Evolutionary conservation across 805 yeast species (phyloP).

Genomic region (Candida morakotiae): DNA sequence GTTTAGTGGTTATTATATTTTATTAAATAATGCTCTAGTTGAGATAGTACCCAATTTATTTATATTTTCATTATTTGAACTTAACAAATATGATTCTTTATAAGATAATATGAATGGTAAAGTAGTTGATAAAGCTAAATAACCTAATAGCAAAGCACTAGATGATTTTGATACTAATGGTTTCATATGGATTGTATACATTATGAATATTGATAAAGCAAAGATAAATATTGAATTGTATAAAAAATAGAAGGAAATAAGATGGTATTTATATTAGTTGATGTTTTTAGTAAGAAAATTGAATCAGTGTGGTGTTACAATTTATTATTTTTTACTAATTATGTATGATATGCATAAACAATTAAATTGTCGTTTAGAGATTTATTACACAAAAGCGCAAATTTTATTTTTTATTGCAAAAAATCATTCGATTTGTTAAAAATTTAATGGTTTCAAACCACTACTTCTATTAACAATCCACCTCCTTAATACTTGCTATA

Average conservation of each 20-base stretch:
- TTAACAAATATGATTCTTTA: conserved; percentile 25
- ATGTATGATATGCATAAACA: no score
- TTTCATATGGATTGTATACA: conserved; percentile 21
- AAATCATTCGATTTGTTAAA: no score
- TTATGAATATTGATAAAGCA: conserved; percentile 5
- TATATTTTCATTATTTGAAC: conserved; percentile 12
- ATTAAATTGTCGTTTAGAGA: no score
- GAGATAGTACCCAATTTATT: conserved; percentile 23
- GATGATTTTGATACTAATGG: conserved; percentile 9
- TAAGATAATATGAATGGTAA: conserved; percentile 39
- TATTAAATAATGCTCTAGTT: conserved; percentile 33
- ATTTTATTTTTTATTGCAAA: no score
- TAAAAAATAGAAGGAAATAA: not conserved
- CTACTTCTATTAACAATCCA: no score
- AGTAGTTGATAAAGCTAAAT: conserved; percentile 36
- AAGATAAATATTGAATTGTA: not conserved
- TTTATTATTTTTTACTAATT: no score
- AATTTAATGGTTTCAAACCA: no score
- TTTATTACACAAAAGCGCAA: no score
- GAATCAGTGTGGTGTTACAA: no score
- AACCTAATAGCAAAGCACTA: conserved; percentile 30
- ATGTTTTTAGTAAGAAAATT: no score
- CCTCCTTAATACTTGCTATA: no score
- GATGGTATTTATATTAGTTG: not conserved
- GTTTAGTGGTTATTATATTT: conserved; percentile 16